Conservation (phyloP, 306 rosid species). For the Nissolia schottii region DNA sequence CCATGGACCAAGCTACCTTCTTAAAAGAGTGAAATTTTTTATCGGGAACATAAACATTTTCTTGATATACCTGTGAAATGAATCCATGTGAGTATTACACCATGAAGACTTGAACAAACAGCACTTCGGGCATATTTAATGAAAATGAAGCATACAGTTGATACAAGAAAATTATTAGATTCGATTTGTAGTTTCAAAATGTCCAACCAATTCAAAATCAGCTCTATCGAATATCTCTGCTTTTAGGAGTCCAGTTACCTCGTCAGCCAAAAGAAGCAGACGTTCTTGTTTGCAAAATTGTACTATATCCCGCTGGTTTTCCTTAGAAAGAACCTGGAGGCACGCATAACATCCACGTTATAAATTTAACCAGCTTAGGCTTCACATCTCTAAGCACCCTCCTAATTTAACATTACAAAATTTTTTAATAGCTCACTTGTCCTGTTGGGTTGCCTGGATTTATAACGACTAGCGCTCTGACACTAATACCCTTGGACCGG, state of each 20-base stretch:
- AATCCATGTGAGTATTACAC: too few relatives aligned
- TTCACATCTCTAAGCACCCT: not conserved
- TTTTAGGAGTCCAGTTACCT: conserved; percentile 60
- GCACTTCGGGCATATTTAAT: too few relatives aligned
- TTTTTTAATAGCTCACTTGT: conserved; percentile 52
- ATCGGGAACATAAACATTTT: conserved; percentile 75
- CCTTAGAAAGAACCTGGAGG: conserved; percentile 42
- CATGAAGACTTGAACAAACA: too few relatives aligned
- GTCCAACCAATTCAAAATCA: too few relatives aligned
- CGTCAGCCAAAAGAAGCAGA: conserved; percentile 92
- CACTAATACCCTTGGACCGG: conserved; percentile 72
- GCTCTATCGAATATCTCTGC: too few relatives aligned
- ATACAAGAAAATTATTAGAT: not conserved
- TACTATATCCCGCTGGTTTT: conserved; percentile 71
- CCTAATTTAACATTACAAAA: not conserved
- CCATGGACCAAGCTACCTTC: conserved; percentile 78
- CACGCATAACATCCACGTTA: conserved; percentile 11
- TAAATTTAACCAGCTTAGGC: not conserved
- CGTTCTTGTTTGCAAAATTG: conserved; percentile 87
- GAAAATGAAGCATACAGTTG: not conserved
- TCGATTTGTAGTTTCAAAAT: too few relatives aligned
- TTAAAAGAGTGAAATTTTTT: conserved; percentile 83
- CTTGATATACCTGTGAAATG: conserved; percentile 72
- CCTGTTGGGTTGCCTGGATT: conserved; percentile 99
- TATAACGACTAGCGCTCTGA: conserved; percentile 91